A percentile compares a stretch with the other conserved stretches of the same genome.
phyloP scores from a whole-genome alignment of 192 early-diverging fungal species.

The Coemansia sp. region DNA sequence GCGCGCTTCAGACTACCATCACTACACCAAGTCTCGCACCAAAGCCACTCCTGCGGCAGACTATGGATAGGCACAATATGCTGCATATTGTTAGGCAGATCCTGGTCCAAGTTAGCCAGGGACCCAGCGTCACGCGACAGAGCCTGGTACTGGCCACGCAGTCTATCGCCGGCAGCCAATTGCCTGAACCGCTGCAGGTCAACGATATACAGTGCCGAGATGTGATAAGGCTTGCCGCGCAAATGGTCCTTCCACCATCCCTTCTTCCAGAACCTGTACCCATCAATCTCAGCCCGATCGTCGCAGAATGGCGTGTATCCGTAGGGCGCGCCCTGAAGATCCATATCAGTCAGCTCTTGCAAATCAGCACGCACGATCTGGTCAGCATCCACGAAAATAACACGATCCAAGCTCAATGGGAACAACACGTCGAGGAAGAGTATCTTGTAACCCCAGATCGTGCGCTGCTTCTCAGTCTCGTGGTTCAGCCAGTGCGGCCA shows the following conservation, averaged over 20 bases:
- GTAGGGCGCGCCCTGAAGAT: slow-evolving; percentile 92
- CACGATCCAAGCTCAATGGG: slow-evolving; percentile 87
- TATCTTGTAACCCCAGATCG: slow-evolving; percentile 99
- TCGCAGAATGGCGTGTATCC: slow-evolving; percentile 98
- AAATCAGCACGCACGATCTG: slow-evolving; percentile 97
- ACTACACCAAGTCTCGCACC: slow-evolving; percentile 99
- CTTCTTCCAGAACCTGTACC: slow-evolving; percentile 96
- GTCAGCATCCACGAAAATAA: slow-evolving; percentile 99
- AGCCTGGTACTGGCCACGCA: slow-evolving; percentile 92
- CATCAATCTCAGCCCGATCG: slow-evolving; percentile 91
- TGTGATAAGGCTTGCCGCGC: slow-evolving; percentile 90
- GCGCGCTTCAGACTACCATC: slow-evolving; percentile 77
- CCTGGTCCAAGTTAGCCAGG: slow-evolving; percentile 96
- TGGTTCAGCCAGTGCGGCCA: slow-evolving; percentile 97
- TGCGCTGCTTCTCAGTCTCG: slow-evolving; percentile 94
- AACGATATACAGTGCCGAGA: slow-evolving; percentile 95
- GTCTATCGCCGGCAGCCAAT: slow-evolving; percentile 90
- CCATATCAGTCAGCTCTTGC: slow-evolving; percentile 90
- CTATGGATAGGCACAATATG: slow-evolving; percentile 90
- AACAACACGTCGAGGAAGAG: slow-evolving; percentile 98
- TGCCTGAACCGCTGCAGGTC: slow-evolving; percentile 92
- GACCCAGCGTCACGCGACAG: slow-evolving; percentile 86
- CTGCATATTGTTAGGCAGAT: slow-evolving; percentile 97
- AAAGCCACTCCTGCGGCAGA: slow-evolving; percentile 96
- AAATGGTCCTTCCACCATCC: slow-evolving; percentile 96